Evolutionary conservation across 139 green algal genomes (phyloP), one percentile per base, ranked within the genome.

Genomic region (Micromonas pusilla): DNA sequence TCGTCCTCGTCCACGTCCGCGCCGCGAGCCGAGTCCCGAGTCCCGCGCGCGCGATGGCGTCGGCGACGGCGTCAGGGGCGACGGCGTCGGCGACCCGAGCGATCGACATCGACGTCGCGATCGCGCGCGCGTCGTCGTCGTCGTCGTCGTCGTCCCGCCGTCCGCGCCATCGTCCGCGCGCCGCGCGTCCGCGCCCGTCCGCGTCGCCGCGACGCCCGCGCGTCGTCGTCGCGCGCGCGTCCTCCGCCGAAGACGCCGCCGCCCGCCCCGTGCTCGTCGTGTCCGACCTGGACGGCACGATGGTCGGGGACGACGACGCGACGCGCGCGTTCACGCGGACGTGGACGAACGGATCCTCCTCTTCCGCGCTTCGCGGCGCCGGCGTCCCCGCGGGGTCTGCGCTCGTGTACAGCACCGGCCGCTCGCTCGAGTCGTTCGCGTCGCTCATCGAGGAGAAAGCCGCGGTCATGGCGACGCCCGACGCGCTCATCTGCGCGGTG

Each of bases 211-310:
- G 45, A 16, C 16, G 45, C 9, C 45, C 45, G 45, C 16, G n/a
- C 31, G 30, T 53, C 66, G 5, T 6, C 66, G 66, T n/a, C 26
- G 31, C 66, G 66, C 31, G 16, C 30, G 33, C 66, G 3, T 32
- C 60, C 9, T 31, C 38, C 65, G 65, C 38, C 65, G 26, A 28
- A 38, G n/a, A 9, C n/a, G 45, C 21, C 6, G 52, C 45, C 28
- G 26, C 33, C 33, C 2, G 1, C 3, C 60, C 73, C 19, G 25
- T 79, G 1, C 36, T 80, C 0, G 33, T 80, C 13, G 76, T 80
- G 21, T 70, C 64, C n/a, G 92, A 97, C 67, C 81, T 97, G 30
- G 92, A 97, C 63, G 91, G 91, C 39, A 96, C 91, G 6, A 93
- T 96, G 90, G 89, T 96, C 26, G 88, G 86, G 9, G 86, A 96